Base-by-base conservation (phyloP, 2,329 filamentous ascomycete genomes). In the Ploettnerulaceae sp. region DNA sequence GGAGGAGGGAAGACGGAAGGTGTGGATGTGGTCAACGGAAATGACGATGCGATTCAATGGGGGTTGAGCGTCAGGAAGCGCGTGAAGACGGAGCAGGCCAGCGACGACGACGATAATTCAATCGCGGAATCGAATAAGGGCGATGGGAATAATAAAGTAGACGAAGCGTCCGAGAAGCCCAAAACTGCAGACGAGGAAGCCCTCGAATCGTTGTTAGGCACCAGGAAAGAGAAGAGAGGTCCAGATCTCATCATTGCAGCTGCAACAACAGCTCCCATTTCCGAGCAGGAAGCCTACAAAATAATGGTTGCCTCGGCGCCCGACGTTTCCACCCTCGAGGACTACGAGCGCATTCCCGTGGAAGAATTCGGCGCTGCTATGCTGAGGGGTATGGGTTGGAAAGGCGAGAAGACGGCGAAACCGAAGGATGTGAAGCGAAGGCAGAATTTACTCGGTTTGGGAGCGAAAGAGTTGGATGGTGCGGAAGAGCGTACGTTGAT, bases 321-420 rank as follows among this genome's bases (percentile, higher is more conserved):
- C 1, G 85, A 89, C 17, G 74, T 79, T 22, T 83, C 89, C 3
- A 86, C 82, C 0, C 70, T 95, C 14, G 86, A 87, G 25, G 88
- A 93, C 60, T 97, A 97, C 68, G 84, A 86, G 48, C 82, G 84
- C 9, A 84, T 95, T 52, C 91, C 93, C 0, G 89, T 97, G 12
- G 91, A 96, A 57, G 89, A 96, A 58, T 98, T 97, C 56, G 93
- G 93, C 6, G 86, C 89, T 14, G 89, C 90, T 0, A 74, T 97
- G 54, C 74, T 98, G 26, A 81, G 90, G 24, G 89, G 90, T 7
- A 96, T 97, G 86, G 93, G 93, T 7, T 96, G 91, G 90, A 89
- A 96, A 84, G 69, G 66, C 61, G 52, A 77, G 72, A 36, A 75
- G 73, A 73, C 67, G 35, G 65, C 69, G 5, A 34, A 44, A 6